Evolutionary conservation across 805 yeast genomes (phyloP).

Genomic region (Pichia cephalocereana): DNA sequence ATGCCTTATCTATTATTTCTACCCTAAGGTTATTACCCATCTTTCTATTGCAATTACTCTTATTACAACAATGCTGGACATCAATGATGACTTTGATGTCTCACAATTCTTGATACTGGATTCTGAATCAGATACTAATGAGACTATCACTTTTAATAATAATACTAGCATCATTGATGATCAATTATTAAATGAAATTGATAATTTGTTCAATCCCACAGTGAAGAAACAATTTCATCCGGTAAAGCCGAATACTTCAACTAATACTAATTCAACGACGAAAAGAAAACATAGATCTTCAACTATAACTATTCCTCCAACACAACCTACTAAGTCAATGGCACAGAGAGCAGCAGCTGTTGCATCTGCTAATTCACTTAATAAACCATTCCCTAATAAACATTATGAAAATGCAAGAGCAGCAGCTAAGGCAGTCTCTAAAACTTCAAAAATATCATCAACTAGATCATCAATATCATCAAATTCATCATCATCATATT

Average conservation of each 20-base stretch:
- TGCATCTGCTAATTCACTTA: not conserved
- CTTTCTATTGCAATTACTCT: too few relatives aligned
- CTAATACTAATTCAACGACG: not conserved
- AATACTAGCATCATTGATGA: not conserved
- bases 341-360: slow-evolving; percentile 7
- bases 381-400: not conserved
- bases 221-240: not conserved
- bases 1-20: too few relatives aligned
- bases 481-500: too few relatives aligned
- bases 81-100: not conserved
- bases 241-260: too few relatives aligned
- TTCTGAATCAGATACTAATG: not conserved
- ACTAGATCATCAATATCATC: too few relatives aligned
- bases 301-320: too few relatives aligned
- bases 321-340: not conserved
- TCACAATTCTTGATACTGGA: not conserved
- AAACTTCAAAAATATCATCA: too few relatives aligned
- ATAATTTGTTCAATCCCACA: not conserved
- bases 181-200: slow-evolving; percentile 1
- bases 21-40: too few relatives aligned
- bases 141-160: too few relatives aligned
- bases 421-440: slow-evolving; percentile 6
- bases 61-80: not conserved
- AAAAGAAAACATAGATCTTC: too few relatives aligned
- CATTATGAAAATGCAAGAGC: slow-evolving; percentile 5